phyloP scores from a whole-genome alignment of 805 yeast species.

The Myxozyma melibiosi region DNA sequence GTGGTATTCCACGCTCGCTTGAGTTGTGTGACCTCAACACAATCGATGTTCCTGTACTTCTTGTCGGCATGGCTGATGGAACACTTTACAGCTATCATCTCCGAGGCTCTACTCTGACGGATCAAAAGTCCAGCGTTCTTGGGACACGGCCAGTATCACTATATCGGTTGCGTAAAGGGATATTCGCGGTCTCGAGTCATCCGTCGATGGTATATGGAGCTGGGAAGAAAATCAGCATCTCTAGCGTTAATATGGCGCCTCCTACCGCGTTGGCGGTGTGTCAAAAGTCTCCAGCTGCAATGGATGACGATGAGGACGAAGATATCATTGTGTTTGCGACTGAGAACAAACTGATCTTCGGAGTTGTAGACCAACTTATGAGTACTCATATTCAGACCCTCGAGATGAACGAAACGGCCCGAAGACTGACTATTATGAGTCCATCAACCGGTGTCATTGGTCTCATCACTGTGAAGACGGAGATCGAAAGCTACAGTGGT shows the following conservation, averaged over 20 bases:
- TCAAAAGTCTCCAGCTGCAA: background rate
- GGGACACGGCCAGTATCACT: slow-evolving; percentile 32
- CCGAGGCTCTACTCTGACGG: slow-evolving; percentile 7
- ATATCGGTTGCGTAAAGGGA: slow-evolving; percentile 10
- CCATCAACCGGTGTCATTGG: slow-evolving; percentile 16
- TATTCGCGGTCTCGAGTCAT: slow-evolving; percentile 29
- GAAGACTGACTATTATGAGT: slow-evolving; percentile 23
- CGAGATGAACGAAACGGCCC: slow-evolving; percentile 31
- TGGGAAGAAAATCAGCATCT: slow-evolving; percentile 20
- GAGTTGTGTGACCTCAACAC: slow-evolving; percentile 15
- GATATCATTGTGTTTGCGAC: slow-evolving; percentile 24
- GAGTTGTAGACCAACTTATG: slow-evolving; percentile 28
- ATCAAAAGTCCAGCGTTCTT: slow-evolving; percentile 17
- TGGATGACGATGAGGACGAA: slow-evolving; percentile 6
- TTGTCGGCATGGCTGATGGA: slow-evolving; percentile 33
- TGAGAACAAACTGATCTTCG: slow-evolving; percentile 22
- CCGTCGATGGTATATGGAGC: slow-evolving; percentile 30
- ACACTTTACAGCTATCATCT: slow-evolving; percentile 21
- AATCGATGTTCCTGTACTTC: slow-evolving; percentile 16
- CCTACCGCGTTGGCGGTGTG: slow-evolving; percentile 26
- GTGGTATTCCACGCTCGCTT: slow-evolving; percentile 27
- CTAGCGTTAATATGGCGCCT: slow-evolving; percentile 24
- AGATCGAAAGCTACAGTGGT: slow-evolving; percentile 26
- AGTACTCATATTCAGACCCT: slow-evolving; percentile 34
- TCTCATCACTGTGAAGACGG: slow-evolving; percentile 24